Conservation (phyloP, 23 red algal species). For the Agarophyton chilense region DNA sequence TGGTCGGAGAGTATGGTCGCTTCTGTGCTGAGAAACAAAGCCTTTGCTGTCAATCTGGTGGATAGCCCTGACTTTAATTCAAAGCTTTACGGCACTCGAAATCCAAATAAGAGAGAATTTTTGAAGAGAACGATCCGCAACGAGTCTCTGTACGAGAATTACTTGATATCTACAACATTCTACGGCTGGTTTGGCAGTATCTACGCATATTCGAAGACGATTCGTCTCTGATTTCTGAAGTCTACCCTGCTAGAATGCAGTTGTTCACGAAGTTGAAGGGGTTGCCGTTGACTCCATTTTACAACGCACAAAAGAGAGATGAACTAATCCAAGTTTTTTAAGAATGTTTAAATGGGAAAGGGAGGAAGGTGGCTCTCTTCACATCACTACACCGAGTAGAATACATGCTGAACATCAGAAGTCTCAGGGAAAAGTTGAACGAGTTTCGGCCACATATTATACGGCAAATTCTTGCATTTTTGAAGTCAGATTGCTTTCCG, state of each 20-base stretch:
- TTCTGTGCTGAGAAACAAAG: background rate
- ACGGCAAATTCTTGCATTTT: background rate
- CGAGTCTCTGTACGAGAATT: background rate
- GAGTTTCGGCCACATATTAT: background rate
- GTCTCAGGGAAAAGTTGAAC: background rate
- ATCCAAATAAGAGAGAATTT: background rate
- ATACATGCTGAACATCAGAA: background rate
- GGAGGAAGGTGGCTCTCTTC: background rate
- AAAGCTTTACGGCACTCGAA: background rate
- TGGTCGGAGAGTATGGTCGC: background rate
- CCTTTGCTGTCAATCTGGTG: background rate
- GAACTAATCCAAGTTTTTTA: constrained; percentile 15
- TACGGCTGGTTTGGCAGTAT: background rate
- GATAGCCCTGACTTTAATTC: background rate
- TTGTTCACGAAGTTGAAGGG: background rate
- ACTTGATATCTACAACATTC: constrained; percentile 20
- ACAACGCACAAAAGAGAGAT: background rate
- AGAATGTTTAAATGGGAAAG: background rate
- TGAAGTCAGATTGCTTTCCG: background rate
- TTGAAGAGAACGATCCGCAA: background rate
- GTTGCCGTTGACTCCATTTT: background rate
- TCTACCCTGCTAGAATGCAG: background rate
- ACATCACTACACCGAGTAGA: background rate
- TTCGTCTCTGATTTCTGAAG: background rate
- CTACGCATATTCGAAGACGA: constrained; percentile 14